These are phyloP conservation scores for Thermomucor indicae-seudaticae DNA, from an alignment of 371 early-diverging fungal species.

Conservation along the genomic window DNA sequence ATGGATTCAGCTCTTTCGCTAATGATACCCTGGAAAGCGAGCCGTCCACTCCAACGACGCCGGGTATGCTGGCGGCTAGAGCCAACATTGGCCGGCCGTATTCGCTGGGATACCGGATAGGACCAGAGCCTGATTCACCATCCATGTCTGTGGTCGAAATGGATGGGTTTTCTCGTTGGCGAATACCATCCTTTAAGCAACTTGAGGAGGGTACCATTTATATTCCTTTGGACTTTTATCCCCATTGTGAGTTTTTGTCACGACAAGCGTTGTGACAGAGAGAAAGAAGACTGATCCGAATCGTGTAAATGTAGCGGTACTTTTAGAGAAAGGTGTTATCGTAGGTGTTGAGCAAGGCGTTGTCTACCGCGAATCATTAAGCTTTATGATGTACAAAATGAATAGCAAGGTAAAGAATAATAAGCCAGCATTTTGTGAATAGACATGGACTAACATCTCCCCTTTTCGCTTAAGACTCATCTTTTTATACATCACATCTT, in stretches of 20 bases:
- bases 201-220: conserved; percentile 31
- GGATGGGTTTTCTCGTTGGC: conserved; percentile 32
- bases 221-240: conserved; percentile 77
- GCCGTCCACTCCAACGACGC: conserved; percentile 35
- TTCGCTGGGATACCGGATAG: conserved; percentile 34
- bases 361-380: conserved; percentile 48
- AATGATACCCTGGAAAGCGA: conserved; percentile 28
- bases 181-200: conserved; percentile 27
- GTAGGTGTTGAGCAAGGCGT: conserved; percentile 76
- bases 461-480: conserved; percentile 63
- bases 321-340: conserved; percentile 71
- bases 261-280: background rate
- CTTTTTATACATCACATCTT: conserved; percentile 72
- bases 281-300: background rate
- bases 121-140: conserved; percentile 21
- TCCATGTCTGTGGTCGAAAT: conserved; percentile 21
- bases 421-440: background rate
- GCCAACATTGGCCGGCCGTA: conserved; percentile 29
- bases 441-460: background rate
- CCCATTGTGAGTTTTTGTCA: conserved; percentile 54
- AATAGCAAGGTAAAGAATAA: conserved; percentile 58
- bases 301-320: conserved; percentile 49
- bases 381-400: conserved; percentile 60
- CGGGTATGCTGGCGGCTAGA: conserved; percentile 20
- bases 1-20: conserved; percentile 21